Conservation (phyloP, 495 filamentous ascomycete species). For the Penicillium macrosclerotiorum region DNA sequence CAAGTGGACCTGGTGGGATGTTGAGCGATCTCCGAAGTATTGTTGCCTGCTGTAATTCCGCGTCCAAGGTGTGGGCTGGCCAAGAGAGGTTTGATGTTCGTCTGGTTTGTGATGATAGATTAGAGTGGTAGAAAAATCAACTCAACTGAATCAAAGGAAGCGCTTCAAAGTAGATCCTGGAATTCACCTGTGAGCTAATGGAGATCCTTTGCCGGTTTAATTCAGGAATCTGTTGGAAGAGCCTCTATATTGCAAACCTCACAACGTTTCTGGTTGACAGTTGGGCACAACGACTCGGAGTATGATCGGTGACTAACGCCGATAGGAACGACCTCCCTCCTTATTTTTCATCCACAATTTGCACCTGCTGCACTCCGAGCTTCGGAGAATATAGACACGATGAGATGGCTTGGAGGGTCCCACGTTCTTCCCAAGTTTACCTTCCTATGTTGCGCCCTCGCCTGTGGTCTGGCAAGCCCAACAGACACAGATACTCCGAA, state of each 20-base stretch:
- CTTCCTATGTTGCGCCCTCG: background rate
- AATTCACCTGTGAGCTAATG: too few relatives aligned
- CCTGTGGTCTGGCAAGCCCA: background rate
- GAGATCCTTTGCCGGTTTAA: too few relatives aligned
- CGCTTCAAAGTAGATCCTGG: too few relatives aligned
- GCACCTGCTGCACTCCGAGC: too few relatives aligned
- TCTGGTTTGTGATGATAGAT: conserved; percentile 54
- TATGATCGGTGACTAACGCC: too few relatives aligned
- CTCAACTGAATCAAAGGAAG: too few relatives aligned
- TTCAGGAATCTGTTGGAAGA: too few relatives aligned
- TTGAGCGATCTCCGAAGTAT: conserved; percentile 52
- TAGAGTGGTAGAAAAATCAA: conserved; percentile 27
- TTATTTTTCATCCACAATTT: too few relatives aligned
- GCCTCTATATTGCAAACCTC: too few relatives aligned
- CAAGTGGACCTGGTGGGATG: conserved; percentile 61
- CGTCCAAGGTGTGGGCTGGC: conserved; percentile 50
- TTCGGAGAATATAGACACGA: background rate
- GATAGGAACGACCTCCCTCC: too few relatives aligned
- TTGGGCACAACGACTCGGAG: too few relatives aligned
- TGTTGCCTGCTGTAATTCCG: conserved; percentile 53
- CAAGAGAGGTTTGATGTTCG: conserved; percentile 54
- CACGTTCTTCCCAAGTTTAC: background rate
- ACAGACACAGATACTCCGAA: background rate
- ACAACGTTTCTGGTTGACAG: too few relatives aligned
- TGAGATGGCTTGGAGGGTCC: background rate